Conservation (phyloP, 495 filamentous ascomycete species). For the Hypoxylon cercidicola region DNA sequence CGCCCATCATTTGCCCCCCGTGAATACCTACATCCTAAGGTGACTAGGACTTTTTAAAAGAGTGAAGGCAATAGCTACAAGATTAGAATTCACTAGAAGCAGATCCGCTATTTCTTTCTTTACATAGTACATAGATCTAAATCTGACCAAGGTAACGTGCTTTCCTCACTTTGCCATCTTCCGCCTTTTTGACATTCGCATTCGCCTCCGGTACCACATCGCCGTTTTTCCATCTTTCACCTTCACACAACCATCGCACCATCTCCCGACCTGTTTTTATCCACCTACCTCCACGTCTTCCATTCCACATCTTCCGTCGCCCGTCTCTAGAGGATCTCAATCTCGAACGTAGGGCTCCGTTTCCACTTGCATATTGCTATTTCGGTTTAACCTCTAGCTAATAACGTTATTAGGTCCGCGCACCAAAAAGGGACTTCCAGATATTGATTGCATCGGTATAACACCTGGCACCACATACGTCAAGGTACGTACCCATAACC, state of each 20-base stretch:
- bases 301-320: too few species aligned
- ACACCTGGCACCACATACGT: conserved; percentile 9
- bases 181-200: not conserved
- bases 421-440: not conserved
- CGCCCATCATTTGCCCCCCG: too few species aligned
- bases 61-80: conserved; percentile 8
- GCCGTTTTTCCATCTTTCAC: too few species aligned
- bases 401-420: conserved; percentile 21
- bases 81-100: conserved; percentile 11
- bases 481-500: conserved; percentile 21
- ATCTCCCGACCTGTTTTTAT: too few species aligned
- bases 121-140: conserved; percentile 1
- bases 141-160: not conserved
- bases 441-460: not conserved
- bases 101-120: conserved; percentile 9
- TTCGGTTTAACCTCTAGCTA: conserved; percentile 2
- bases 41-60: conserved; percentile 1
- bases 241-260: too few species aligned
- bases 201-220: not conserved
- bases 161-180: conserved; percentile 2
- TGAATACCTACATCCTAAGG: not conserved
- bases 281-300: too few species aligned
- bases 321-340: too few species aligned
- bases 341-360: conserved; percentile 4
- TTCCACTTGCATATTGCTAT: not conserved